Percentiles rank a stretch among this genome's conserved stretches.
phyloP scores from a whole-genome alignment of 2,329 filamentous ascomycete genomes.

The Triangularia verruculosa region DNA sequence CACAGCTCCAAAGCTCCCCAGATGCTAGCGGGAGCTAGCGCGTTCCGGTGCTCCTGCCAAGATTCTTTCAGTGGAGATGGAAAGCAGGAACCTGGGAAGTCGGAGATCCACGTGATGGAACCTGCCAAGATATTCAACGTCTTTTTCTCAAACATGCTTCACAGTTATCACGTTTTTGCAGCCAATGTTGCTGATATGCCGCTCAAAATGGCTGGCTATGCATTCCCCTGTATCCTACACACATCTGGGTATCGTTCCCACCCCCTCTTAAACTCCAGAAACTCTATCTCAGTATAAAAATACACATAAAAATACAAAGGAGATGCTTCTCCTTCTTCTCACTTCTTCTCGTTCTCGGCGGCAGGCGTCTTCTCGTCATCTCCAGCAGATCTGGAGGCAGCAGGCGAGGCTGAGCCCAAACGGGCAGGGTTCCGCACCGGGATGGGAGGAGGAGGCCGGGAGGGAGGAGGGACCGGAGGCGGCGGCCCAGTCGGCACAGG shows the following conservation, averaged over 20 bases:
- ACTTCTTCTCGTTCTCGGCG: background rate
- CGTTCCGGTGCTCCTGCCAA: background rate
- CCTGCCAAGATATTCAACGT: conserved; percentile 2
- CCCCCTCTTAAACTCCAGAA: background rate
- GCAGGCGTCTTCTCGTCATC: background rate
- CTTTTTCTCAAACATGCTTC: background rate
- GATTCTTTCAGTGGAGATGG: background rate
- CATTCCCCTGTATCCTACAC: background rate
- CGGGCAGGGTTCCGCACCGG: background rate
- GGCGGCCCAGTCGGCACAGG: background rate
- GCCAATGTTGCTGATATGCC: background rate
- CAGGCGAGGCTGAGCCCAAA: background rate
- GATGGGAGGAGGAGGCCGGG: background rate
- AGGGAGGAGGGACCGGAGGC: background rate
- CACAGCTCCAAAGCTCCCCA: background rate
- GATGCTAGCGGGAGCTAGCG: conserved; percentile 1
- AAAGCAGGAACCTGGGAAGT: background rate
- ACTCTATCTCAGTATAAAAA: background rate
- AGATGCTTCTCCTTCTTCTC: background rate
- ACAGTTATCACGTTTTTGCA: background rate
- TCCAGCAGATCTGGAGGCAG: background rate
- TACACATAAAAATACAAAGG: background rate
- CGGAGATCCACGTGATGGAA: conserved; percentile 1
- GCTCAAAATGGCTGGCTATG: background rate
- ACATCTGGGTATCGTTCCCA: background rate